Percentiles rank a stretch among this genome's conserved stretches.
Conservation (phyloP, 768 basidiomycete genomes). For the Lactarius pseudohatsudake region DNA sequence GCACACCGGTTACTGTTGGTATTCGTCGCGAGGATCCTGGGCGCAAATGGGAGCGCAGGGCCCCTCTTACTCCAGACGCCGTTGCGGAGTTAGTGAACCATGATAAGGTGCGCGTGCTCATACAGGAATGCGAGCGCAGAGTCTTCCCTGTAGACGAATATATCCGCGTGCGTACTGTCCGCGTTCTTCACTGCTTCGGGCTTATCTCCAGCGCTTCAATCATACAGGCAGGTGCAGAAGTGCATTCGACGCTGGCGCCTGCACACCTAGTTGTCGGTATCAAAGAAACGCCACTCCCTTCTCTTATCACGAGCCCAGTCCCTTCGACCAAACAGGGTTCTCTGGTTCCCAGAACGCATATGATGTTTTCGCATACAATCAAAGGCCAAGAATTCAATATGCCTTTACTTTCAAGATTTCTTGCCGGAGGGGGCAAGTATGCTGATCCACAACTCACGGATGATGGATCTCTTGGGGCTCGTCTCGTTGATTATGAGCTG, state of each 20-base stretch:
- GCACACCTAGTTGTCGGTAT: slow-evolving; percentile 84
- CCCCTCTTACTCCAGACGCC: slow-evolving; percentile 75
- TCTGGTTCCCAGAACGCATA: slow-evolving; percentile 57
- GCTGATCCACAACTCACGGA: slow-evolving; percentile 12
- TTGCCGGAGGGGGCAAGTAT: slow-evolving; percentile 33
- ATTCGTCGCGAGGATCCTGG: slow-evolving; percentile 75
- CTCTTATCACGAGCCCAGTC: slow-evolving; percentile 52
- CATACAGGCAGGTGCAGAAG: slow-evolving; percentile 71
- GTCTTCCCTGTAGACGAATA: slow-evolving; percentile 69
- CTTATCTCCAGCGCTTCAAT: neutral
- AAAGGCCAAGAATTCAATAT: slow-evolving; percentile 90
- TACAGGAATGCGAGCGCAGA: slow-evolving; percentile 74
- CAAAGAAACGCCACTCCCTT: slow-evolving; percentile 76
- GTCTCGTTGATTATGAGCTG: slow-evolving; percentile 84
- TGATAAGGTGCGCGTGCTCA: slow-evolving; percentile 62
- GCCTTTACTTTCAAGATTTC: slow-evolving; percentile 66
- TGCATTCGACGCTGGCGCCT: slow-evolving; percentile 54
- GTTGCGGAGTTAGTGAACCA: slow-evolving; percentile 59
- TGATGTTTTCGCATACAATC: slow-evolving; percentile 92
- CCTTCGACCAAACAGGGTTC: slow-evolving; percentile 31
- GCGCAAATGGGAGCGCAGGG: slow-evolving; percentile 85
- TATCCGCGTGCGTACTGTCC: slow-evolving; percentile 49
- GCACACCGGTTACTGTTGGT: slow-evolving; percentile 44
- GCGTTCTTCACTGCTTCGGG: slow-evolving; percentile 7
- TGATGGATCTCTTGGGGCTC: slow-evolving; percentile 37